These are phyloP conservation scores for Aeminium ludgeri DNA, from an alignment of 495 filamentous ascomycete genomes.

Conservation along the genomic window DNA sequence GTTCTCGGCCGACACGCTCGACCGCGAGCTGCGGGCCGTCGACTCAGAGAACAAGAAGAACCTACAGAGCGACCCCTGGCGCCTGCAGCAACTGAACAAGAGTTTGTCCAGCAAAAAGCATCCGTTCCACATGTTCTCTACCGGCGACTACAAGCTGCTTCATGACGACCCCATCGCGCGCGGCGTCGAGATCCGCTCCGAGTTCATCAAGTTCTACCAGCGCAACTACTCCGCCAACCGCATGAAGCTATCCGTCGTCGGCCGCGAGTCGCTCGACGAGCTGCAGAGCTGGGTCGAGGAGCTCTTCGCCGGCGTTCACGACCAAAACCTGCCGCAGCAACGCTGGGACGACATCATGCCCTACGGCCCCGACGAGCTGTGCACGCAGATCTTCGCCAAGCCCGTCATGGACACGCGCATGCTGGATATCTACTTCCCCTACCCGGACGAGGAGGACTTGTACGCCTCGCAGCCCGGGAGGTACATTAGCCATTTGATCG, in stretches of 20 bases:
- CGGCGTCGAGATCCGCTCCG: conserved; percentile 75
- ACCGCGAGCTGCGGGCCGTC: conserved; percentile 80
- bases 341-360: conserved; percentile 64
- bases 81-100: conserved; percentile 81
- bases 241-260: conserved; percentile 89
- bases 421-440: conserved; percentile 77
- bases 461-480: conserved; percentile 73
- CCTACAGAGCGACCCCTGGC: conserved; percentile 87
- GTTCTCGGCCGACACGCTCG: conserved; percentile 76
- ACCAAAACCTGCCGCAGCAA: conserved; percentile 70
- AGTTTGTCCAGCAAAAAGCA: conserved; percentile 77
- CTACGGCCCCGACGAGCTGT: conserved; percentile 48
- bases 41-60: conserved; percentile 99
- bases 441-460: conserved; percentile 69
- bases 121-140: conserved; percentile 93
- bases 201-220: conserved; percentile 87
- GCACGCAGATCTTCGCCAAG: conserved; percentile 79
- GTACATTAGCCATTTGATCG: conserved; percentile 86
- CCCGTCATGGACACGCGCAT: conserved; percentile 86
- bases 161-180: conserved; percentile 66
- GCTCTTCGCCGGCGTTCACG: conserved; percentile 64
- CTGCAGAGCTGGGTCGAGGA: conserved; percentile 79
- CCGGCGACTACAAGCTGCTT: conserved; percentile 77
- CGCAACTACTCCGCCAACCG: conserved; percentile 87
- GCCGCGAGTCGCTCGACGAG: conserved; percentile 73